Evolutionary conservation across 2,329 filamentous ascomycete species (phyloP).

Genomic region (Fusarium sacchari): DNA sequence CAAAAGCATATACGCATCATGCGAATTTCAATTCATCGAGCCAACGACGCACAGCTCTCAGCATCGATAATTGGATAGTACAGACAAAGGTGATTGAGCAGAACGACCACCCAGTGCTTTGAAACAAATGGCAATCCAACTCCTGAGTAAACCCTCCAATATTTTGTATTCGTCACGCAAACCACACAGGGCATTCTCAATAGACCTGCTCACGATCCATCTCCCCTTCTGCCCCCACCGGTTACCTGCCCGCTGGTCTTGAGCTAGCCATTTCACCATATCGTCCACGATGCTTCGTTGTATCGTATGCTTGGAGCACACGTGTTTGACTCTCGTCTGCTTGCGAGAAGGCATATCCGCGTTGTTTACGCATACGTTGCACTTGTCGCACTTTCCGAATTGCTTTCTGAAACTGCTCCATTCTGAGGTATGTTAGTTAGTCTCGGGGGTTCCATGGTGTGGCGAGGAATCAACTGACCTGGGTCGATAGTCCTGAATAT

Average conservation of each 20-base stretch:
- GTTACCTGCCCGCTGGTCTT: constrained; percentile 45
- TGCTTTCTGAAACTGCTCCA: constrained; percentile 99
- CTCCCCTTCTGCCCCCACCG: not conserved
- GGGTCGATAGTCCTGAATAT: constrained; percentile 97
- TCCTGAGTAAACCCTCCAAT: constrained; percentile 33
- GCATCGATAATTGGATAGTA: constrained; percentile 21
- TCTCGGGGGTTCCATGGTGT: not conserved
- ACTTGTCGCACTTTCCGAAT: constrained; percentile 98
- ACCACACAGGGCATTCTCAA: constrained; percentile 24
- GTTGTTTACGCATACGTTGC: constrained; percentile 98
- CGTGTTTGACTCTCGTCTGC: constrained; percentile 96
- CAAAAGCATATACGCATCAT: constrained; percentile 7
- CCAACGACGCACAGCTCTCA: constrained; percentile 28
- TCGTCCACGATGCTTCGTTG: constrained; percentile 86
- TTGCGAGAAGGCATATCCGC: constrained; percentile 97
- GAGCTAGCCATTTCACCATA: constrained; percentile 91
- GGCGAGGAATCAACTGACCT: constrained; percentile 65
- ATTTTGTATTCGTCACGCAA: constrained; percentile 41
- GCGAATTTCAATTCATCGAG: constrained; percentile 20
- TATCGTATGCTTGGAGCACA: constrained; percentile 97
- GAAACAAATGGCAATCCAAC: constrained; percentile 41
- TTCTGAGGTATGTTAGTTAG: constrained; percentile 62
- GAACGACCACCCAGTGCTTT: constrained; percentile 18
- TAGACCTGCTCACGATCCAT: constrained; percentile 29
- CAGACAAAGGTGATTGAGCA: constrained; percentile 18